Base-by-base conservation (phyloP, 495 filamentous ascomycete genomes). In the Annulohypoxylon bovei region DNA sequence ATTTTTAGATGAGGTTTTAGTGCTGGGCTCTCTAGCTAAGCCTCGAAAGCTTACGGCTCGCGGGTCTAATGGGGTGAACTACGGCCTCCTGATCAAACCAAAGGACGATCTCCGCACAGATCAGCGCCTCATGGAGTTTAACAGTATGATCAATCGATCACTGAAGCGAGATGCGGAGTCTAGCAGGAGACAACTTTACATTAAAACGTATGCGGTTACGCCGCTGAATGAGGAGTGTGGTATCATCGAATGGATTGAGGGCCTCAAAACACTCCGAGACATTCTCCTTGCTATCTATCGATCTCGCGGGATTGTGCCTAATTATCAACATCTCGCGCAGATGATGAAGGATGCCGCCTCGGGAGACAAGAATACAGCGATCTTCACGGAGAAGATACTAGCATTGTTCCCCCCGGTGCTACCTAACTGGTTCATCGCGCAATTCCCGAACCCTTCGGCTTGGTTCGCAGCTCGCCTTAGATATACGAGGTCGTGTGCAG, bases 211-310 rank as follows among this genome's bases (percentile, higher is more conserved):
- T 73, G 92, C 91, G 16, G 95, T 99, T 30, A 98, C 95, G 3
- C 95, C 95, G 9, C 81, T 99, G 47, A 98, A 98, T 75, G 95
- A 99, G 79, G 95, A 98, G 79, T 98, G 95, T 73, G 95, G 95
- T 64, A 88, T 97, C 53, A 97, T 99, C 69, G 94, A 99, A 81
- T 99, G 95, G 95, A 93, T 99, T n/a, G 93, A 98, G 70, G 94
- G 95, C 28, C 88, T 98, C 62, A 94, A 93, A 68, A 94, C 95
- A 16, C 84, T 98, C 60, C 92, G 95, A 57, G 95, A 99, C 67
- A 97, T 98, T 76, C 82, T 99, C 47, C 84, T 96, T 53, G 86
- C 82, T 57, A 83, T 91, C 53, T 93, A 98, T 73, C 89, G 88
- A 67, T 84, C 92, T 68, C 90, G 89, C 60, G 87, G 88, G 22